Base-by-base conservation (phyloP, 2,329 filamentous ascomycete species). In the Penicillium aurantiogriseum region DNA sequence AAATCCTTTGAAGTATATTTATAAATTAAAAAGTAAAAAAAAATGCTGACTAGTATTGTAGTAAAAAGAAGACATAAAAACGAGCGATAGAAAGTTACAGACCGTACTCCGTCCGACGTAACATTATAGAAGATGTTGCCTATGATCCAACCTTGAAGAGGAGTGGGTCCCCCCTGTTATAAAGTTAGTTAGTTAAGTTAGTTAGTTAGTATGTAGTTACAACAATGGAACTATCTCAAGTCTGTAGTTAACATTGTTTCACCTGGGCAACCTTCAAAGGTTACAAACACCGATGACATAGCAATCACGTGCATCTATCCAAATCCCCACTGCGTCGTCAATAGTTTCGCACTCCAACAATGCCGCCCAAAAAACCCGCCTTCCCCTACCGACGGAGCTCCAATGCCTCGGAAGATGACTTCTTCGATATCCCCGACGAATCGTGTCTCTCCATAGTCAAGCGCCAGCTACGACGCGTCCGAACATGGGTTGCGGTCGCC, bases 371-470 rank as follows among this genome's bases (percentile, higher is more conserved):
- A 43, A 58, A 31, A 29, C 36, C 57, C 15, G 39, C 52, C 40
- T 61, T 70, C 19, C 69, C 66, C 25, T 62, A 64, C 31, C 70
- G 71, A 36, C 63, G 71, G 57, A 66, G 60, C 46, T 73, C 71
- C n/a, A 60, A 60, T 44, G 60, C 67, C 51, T 74, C 69, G 25
- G 71, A 74, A 54, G 60, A 63, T 19, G 71, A 74, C 51, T 74
- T 74, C 58, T 74, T 74, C 54, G 71, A 74, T 36, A 71, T 74
- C 38, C 67, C 69, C n/a, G 71, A 74, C 29, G 71, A 74, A 54
- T 60, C 71, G 5, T 59, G 59, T 31, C 44, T 62, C 1, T 59
- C 69, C 2, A 62, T 74, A n/a, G 45, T 61, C 40, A 74, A 72
- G 54, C 69, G 69, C 2, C 69, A 73, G 55, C 56, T 74, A n/a